phyloP scores from a whole-genome alignment of 345 rosid species.

The Eucalyptus tenuipes region DNA sequence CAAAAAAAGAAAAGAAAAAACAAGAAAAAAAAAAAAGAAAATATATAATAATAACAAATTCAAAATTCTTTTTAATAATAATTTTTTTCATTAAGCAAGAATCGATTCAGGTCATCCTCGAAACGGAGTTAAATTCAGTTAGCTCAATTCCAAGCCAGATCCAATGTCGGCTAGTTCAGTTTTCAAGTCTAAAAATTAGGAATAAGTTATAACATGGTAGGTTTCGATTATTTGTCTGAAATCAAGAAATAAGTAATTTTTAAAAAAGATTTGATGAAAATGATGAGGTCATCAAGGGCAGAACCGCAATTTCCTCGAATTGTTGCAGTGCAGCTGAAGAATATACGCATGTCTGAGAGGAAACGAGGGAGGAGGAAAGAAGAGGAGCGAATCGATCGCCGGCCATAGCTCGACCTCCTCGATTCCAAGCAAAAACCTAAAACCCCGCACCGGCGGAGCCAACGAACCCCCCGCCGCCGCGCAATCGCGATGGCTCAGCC shows the following conservation, averaged over 20 bases:
- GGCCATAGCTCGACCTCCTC: background rate
- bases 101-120: fast-evolving
- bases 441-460: background rate
- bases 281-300: background rate
- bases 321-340: background rate
- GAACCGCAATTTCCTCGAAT: background rate
- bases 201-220: fast-evolving
- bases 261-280: fast-evolving
- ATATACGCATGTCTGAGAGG: background rate
- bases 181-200: fast-evolving
- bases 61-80: no score
- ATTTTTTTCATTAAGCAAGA: no score
- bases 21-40: no score
- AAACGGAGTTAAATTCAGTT: fast-evolving
- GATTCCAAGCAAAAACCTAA: background rate
- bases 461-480: background rate
- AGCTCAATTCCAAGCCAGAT: background rate
- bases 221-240: fast-evolving
- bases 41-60: no score
- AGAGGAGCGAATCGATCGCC: background rate
- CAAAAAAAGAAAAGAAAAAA: no score
- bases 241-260: background rate
- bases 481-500: background rate
- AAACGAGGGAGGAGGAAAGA: background rate
- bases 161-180: fast-evolving